phyloP scores from a whole-genome alignment of 495 filamentous ascomycete genomes.

The Aspergillus wentii region DNA sequence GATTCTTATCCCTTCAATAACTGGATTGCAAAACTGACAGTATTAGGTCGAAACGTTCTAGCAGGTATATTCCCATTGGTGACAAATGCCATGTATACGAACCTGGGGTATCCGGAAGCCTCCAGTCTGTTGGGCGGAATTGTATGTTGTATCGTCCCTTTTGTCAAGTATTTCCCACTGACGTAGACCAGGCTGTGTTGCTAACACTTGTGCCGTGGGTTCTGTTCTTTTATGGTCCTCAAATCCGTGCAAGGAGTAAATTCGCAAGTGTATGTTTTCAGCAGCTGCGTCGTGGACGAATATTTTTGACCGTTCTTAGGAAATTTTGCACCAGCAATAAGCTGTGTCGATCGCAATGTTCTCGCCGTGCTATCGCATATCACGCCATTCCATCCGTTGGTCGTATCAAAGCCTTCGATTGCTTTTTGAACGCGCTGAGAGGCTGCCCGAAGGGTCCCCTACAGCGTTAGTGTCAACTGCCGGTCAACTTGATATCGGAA shows the following conservation, averaged over 20 bases:
- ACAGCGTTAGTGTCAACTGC: no score
- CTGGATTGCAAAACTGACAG: slow-evolving; percentile 2
- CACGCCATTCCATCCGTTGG: no score
- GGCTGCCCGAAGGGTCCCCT: no score
- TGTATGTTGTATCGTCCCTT: slow-evolving; percentile 21
- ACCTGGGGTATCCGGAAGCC: slow-evolving; percentile 67
- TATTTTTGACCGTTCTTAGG: no score
- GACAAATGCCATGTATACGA: slow-evolving; percentile 63
- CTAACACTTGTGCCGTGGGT: slow-evolving; percentile 86
- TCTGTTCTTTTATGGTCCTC: slow-evolving; percentile 72
- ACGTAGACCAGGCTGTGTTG: slow-evolving; percentile 48
- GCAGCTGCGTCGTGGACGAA: no score
- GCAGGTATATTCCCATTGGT: slow-evolving; percentile 81
- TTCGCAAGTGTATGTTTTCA: slow-evolving; percentile 56
- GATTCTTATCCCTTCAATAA: background rate
- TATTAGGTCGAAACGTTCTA: slow-evolving; percentile 67
- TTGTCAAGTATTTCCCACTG: slow-evolving; percentile 2
- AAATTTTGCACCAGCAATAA: no score
- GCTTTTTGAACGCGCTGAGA: no score
- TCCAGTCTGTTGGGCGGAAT: slow-evolving; percentile 74
- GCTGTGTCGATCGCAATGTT: no score
- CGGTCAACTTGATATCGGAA: no score
- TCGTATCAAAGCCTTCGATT: no score
- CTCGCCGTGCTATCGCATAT: no score
- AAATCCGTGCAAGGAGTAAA: slow-evolving; percentile 71